Conservation (phyloP, 257 asterid species). For the Gentiana macrophylla region DNA sequence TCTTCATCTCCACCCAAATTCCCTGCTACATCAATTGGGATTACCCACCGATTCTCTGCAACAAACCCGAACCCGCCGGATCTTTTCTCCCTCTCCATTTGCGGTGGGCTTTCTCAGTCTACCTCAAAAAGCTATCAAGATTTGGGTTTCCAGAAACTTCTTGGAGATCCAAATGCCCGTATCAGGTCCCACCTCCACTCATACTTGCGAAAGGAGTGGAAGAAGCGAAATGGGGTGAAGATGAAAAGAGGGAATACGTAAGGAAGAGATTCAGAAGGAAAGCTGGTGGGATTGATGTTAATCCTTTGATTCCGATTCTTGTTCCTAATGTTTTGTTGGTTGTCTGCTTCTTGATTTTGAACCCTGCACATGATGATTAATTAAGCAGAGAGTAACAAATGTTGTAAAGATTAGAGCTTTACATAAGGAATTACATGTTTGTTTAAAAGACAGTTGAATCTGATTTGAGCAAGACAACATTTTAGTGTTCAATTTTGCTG, state of each 20-base stretch:
- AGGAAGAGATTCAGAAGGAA: constrained; percentile 41
- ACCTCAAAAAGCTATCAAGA: constrained; percentile 37
- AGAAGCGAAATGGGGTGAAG: constrained; percentile 66
- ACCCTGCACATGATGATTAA: constrained; percentile 23
- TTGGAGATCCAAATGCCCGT: constrained; percentile 91
- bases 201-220: constrained; percentile 62
- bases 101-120: constrained; percentile 46
- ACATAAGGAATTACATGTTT: too few species aligned
- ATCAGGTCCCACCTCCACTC: constrained; percentile 57
- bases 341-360: constrained; percentile 39
- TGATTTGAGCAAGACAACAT: too few species aligned
- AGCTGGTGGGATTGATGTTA: constrained; percentile 29
- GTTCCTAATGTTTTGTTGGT: constrained; percentile 57
- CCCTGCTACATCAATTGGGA: constrained; percentile 94
- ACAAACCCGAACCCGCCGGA: constrained; percentile 10
- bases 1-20: constrained; percentile 55
- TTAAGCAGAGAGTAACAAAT: too few species aligned
- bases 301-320: constrained; percentile 47
- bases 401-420: too few species aligned
- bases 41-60: constrained; percentile 86
- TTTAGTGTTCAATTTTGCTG: too few species aligned
- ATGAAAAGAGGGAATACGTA: constrained; percentile 42
- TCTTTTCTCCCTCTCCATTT: constrained; percentile 23
- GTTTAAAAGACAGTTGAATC: too few species aligned
- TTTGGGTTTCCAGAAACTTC: constrained; percentile 51